Percentiles rank a stretch among this genome's conserved stretches.
Evolutionary conservation across 129 eudicot species (phyloP).

Genomic region (Logfia minima): DNA sequence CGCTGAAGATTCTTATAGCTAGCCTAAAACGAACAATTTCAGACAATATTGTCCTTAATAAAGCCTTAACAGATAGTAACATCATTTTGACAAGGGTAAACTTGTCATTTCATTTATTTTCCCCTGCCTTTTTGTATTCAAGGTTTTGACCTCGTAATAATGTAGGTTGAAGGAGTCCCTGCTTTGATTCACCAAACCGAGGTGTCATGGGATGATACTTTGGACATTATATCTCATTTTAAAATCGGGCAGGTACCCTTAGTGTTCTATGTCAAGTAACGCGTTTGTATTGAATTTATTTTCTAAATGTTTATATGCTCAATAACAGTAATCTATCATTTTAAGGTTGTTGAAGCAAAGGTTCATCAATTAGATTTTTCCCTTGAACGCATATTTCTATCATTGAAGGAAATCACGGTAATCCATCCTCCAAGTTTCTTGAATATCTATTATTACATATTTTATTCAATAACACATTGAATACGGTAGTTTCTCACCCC

Average conservation of each 20-base stretch:
- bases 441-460: not conserved
- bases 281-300: not conserved
- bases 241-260: conserved; percentile 83
- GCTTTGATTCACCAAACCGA: conserved; percentile 95
- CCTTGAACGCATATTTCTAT: conserved; percentile 74
- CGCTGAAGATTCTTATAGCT: not conserved
- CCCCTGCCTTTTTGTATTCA: not conserved
- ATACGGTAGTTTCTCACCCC: not conserved
- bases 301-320: not conserved
- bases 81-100: conserved; percentile 7
- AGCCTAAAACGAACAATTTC: not conserved
- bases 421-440: conserved; percentile 13
- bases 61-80: not conserved
- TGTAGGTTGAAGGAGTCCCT: conserved; percentile 96
- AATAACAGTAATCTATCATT: conserved; percentile 6
- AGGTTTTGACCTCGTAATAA: conserved; percentile 13
- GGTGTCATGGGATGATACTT: conserved; percentile 87
- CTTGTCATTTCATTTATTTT: not conserved
- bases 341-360: conserved; percentile 85
- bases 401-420: conserved; percentile 84
- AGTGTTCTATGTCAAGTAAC: conserved; percentile 5
- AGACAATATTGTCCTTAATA: not conserved
- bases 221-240: conserved; percentile 63
- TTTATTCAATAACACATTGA: not conserved
- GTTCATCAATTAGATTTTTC: conserved; percentile 92